Base-by-base conservation (phyloP, 768 basidiomycete species). In the Phaffia tasmanica region DNA sequence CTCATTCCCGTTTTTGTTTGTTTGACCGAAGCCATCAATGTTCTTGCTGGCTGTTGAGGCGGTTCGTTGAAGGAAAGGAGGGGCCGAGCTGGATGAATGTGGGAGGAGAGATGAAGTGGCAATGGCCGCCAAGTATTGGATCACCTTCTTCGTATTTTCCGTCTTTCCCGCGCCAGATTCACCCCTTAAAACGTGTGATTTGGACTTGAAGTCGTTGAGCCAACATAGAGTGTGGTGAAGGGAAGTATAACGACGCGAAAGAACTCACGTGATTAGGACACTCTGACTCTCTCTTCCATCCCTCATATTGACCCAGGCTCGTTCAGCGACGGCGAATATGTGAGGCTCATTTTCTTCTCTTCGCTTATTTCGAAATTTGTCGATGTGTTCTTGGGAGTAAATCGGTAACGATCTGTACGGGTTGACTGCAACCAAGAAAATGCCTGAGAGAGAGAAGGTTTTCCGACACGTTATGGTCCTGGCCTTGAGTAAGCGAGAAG, bases 81-180 rank as follows among this genome's bases (percentile, higher is more conserved):
- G 27, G 25, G 27, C 56, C 19, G 42, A 56, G 18, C 59, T 48
- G 0, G 65, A 32, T 8, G 67, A 62, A 2, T 61, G 54, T 0
- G 72, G 62, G 21, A 79, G 78, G 72, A 88, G 83, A 1, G 82
- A 80, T 72, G 92, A 89, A 15, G 89, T 84, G 1, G 95, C 95
- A 71, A 98, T 97, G 8, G 95, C 90, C 0, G 95, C 94, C 51
- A 99, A 84, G 77, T 98, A 99, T 76, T 98, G 95, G 63, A 99
- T 99, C 73, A 98, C 94, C 74, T 98, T 98, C 82, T 99, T 98
- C 59, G 80, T 81, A 78, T 94, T 98, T 75, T 98, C 95, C 1
- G 95, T 99, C 81, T 98, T 99, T 54, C 95, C 95, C 3, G 95
- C 95, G 47, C 95, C 95, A 9, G 95, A 98, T 80, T 99, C 95